A percentile compares a stretch with the other conserved stretches of the same genome.
Conservation (phyloP, 768 basidiomycete species). For the Kwoniella sp. region DNA sequence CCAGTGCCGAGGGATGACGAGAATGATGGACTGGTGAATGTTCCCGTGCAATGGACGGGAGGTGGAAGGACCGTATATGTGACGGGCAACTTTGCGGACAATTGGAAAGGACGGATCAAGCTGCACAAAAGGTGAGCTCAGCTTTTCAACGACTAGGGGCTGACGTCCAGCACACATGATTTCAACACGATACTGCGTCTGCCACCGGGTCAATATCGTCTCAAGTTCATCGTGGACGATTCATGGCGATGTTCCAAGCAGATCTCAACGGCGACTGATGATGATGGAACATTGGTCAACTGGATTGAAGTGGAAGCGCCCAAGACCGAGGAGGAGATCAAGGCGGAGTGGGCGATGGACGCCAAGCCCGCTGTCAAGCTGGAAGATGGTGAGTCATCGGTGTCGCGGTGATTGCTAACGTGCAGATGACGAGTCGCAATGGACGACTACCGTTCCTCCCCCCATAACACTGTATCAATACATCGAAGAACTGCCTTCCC, state of each 20-base stretch:
- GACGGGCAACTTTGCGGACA: slow-evolving; percentile 51
- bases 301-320: slow-evolving; percentile 67
- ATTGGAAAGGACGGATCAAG: slow-evolving; percentile 49
- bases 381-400: slow-evolving; percentile 34
- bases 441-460: slow-evolving; percentile 75
- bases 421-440: slow-evolving; percentile 53
- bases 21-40: slow-evolving; percentile 41
- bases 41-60: slow-evolving; percentile 50
- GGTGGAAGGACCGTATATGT: slow-evolving; percentile 51
- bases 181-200: slow-evolving; percentile 55
- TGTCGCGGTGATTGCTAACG: too few relatives aligned
- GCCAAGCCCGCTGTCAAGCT: slow-evolving; percentile 26
- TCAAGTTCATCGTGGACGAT: slow-evolving; percentile 92
- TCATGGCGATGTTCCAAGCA: slow-evolving; percentile 63
- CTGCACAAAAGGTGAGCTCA: slow-evolving; percentile 46
- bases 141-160: not conserved
- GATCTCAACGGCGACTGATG: slow-evolving; percentile 84
- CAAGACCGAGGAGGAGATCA: slow-evolving; percentile 41
- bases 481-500: slow-evolving; percentile 65
- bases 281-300: slow-evolving; percentile 83
- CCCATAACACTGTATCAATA: slow-evolving; percentile 73
- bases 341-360: slow-evolving; percentile 43
- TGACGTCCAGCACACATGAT: slow-evolving; percentile 40
- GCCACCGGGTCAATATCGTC: slow-evolving; percentile 83
- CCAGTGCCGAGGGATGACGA: not conserved